Base-by-base conservation (phyloP, 441 rosid species). In the Biscutella laevigata region DNA sequence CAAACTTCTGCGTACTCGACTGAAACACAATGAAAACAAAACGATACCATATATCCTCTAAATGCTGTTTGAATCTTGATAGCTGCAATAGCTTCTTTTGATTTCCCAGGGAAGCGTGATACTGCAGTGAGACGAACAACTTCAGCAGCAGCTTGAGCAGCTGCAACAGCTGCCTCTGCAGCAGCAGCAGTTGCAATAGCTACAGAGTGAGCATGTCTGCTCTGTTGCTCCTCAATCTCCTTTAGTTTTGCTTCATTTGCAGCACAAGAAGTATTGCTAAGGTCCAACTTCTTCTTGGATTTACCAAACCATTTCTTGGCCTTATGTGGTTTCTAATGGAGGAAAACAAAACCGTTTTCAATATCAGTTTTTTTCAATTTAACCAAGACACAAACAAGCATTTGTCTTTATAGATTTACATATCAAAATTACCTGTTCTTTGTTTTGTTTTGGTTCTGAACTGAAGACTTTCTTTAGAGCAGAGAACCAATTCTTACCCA, bases 141-240 rank as follows among this genome's bases (percentile, higher is more conserved):
- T 69, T 88, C 98, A 37, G 86, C 96, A 16, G 98, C 95, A 44
- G 95, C 98, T 53, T 85, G 88, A 50, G 96, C 94, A 35, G 96
- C 95, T 4, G 84, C 91, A 59, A 85, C 87, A 11, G 95, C 94
- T 0, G 90, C 94, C 47, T 87, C 86, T 22, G 95, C 96, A 7
- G 87, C 98, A 30, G 56, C 80, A n/a, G 90, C 88, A 2, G 95
- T 77, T 52, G 95, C 96, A 63, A 85, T 60, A 32, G 94, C 96
- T 54, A 88, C 83, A 6, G 94, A 74, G 59, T 80, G 75, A 16
- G 88, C 91, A 67, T 82, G 94, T 66, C 78, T 79, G 69, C 78
- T 79, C 67, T 80, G 84, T 60, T 83, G 81, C 37, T 70, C 81
- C 69, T 80, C 83, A 4, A 73, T 88, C 62, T 83, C 82, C 10